phyloP scores from a whole-genome alignment of 2,329 filamentous ascomycete species.

The Cercospora zeina region DNA sequence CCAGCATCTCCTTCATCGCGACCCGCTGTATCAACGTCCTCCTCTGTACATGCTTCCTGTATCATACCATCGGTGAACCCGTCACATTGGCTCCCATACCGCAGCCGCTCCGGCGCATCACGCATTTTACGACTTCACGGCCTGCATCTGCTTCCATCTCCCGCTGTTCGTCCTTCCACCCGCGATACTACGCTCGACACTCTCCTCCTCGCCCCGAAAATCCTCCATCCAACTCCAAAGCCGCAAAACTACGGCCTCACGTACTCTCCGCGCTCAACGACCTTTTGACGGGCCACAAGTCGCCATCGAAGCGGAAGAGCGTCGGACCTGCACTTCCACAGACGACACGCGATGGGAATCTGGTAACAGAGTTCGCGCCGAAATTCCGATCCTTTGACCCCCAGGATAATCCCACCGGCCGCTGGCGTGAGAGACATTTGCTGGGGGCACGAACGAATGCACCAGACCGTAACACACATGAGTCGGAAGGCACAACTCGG shows the following conservation, averaged over 20 bases:
- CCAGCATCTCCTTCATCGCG: background rate
- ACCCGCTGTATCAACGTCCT: background rate
- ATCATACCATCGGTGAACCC: background rate
- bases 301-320: background rate
- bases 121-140: slow-evolving; percentile 28
- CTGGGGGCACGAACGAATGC: background rate
- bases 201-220: slow-evolving; percentile 1
- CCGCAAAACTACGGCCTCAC: background rate
- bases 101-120: slow-evolving; percentile 22
- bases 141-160: background rate
- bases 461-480: slow-evolving; percentile 7
- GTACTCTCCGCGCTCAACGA: slow-evolving; percentile 8
- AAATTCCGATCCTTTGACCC: slow-evolving; percentile 17
- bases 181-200: slow-evolving; percentile 1
- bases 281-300: slow-evolving; percentile 19
- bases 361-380: slow-evolving; percentile 20
- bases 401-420: slow-evolving; percentile 13
- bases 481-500: background rate
- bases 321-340: background rate
- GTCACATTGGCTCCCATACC: slow-evolving; percentile 26
- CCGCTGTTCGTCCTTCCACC: background rate
- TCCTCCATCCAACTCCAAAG: background rate
- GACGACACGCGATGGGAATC: background rate
- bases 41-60: background rate
- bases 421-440: slow-evolving; percentile 17